These are phyloP conservation scores for Leucoagaricus sp. DNA, from an alignment of 1,284 basidiomycete species.

Conservation along the genomic window DNA sequence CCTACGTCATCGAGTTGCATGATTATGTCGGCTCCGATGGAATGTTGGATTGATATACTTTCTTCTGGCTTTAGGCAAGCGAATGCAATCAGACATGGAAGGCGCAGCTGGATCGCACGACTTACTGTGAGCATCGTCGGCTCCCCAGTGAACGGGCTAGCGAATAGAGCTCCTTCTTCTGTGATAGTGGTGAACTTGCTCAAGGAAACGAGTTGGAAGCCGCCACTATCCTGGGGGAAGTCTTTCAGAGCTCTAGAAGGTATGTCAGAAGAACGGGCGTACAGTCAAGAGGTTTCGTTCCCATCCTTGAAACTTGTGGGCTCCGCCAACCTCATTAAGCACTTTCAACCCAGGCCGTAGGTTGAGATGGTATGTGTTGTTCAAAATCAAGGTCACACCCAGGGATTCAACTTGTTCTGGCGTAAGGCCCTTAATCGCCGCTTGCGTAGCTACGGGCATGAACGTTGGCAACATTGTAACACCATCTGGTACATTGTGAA, in stretches of 20 bases:
- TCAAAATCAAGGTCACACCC: constrained; percentile 77
- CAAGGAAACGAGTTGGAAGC: constrained; percentile 84
- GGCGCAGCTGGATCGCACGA: constrained; percentile 6
- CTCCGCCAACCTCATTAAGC: constrained; percentile 72
- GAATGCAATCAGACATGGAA: constrained; percentile 20
- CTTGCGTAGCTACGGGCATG: constrained; percentile 90
- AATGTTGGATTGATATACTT: constrained; percentile 83
- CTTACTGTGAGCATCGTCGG: constrained; percentile 81
- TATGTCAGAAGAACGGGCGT: constrained; percentile 25
- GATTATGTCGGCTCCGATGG: constrained; percentile 87
- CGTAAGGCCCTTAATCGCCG: constrained; percentile 83
- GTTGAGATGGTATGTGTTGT: constrained; percentile 87
- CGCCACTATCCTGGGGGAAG: constrained; percentile 70
- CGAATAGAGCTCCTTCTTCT: constrained; percentile 82
- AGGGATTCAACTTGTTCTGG: constrained; percentile 81
- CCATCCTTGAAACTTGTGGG: constrained; percentile 87
- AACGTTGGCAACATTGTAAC: constrained; percentile 82
- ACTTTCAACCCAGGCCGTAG: constrained; percentile 76
- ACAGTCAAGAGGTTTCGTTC: constrained; percentile 78
- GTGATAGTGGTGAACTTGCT: constrained; percentile 83
- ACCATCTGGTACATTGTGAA: constrained; percentile 52
- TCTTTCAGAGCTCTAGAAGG: background rate
- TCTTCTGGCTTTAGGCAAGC: constrained; percentile 67
- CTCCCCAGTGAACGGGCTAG: constrained; percentile 80
- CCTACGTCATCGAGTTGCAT: constrained; percentile 92